A percentile compares a stretch with the other conserved stretches of the same genome.
phyloP scores from a whole-genome alignment of 179 eudicot genomes.

The Corrigiola litoralis region DNA sequence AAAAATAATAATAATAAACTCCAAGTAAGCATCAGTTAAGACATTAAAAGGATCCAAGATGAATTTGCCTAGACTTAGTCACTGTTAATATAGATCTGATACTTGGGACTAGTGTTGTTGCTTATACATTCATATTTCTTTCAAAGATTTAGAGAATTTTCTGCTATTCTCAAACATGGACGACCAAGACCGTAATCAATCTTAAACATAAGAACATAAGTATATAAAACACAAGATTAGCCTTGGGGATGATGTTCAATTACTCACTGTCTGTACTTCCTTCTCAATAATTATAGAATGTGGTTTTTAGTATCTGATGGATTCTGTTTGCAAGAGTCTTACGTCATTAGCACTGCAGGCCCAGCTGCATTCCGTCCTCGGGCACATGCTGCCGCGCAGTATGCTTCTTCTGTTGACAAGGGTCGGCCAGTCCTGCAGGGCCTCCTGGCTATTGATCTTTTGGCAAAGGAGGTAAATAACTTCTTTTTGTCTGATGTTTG shows the following conservation, averaged over 20 bases:
- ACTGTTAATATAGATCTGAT: not conserved
- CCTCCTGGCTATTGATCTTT: slow-evolving; percentile 83
- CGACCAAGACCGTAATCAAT: not conserved
- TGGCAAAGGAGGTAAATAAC: slow-evolving; percentile 77
- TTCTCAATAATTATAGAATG: not conserved
- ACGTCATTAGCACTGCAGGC: slow-evolving; percentile 40
- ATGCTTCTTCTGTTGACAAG: slow-evolving; percentile 68
- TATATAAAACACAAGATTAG: not conserved
- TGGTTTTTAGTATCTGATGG: not conserved
- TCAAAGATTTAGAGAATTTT: too few species aligned
- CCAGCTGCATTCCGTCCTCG: slow-evolving; percentile 99
- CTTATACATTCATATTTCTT: not conserved
- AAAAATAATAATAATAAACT: too few species aligned
- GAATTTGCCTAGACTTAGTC: not conserved
- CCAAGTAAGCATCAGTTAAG: not conserved
- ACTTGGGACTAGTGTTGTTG: not conserved
- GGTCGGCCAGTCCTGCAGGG: slow-evolving; percentile 97
- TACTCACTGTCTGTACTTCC: not conserved
- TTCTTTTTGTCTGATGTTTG: slow-evolving; percentile 10
- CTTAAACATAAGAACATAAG: too few species aligned
- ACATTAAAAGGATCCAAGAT: not conserved
- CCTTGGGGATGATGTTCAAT: not conserved
- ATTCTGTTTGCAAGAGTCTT: slow-evolving; percentile 15
- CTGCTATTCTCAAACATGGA: not conserved
- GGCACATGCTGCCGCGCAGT: slow-evolving; percentile 67